These are phyloP conservation scores for Gentiana straminea DNA, from an alignment of 257 asterid species.

Conservation along the genomic window DNA sequence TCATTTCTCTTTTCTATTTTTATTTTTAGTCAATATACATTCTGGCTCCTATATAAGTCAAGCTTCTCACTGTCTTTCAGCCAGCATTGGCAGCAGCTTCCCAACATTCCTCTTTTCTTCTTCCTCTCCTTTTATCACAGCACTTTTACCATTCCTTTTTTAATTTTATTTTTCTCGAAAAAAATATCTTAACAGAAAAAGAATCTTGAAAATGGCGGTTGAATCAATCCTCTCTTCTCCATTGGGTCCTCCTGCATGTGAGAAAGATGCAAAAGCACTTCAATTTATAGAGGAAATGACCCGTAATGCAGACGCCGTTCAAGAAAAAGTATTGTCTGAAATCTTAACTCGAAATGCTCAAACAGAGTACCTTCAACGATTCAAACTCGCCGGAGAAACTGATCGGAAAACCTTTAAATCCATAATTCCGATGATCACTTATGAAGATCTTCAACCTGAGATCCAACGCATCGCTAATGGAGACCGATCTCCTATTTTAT, in stretches of 20 bases:
- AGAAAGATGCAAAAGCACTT: slow-evolving; percentile 79
- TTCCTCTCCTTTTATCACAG: background rate
- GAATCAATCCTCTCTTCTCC: slow-evolving; percentile 73
- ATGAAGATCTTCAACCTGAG: slow-evolving; percentile 87
- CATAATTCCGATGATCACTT: slow-evolving; percentile 63
- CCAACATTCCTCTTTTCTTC: background rate
- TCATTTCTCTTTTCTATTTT: slow-evolving; percentile 1
- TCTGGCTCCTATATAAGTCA: slow-evolving; percentile 33
- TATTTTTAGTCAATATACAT: too few relatives aligned
- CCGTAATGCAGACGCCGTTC: slow-evolving; percentile 70
- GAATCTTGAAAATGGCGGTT: slow-evolving; percentile 48
- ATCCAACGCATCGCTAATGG: slow-evolving; percentile 89
- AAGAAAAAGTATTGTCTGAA: slow-evolving; percentile 50
- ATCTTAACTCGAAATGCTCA: slow-evolving; percentile 57
- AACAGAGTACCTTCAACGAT: slow-evolving; percentile 58
- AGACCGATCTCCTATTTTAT: slow-evolving; percentile 71
- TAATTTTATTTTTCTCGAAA: background rate
- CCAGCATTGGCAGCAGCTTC: slow-evolving; percentile 7
- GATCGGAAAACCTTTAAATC: slow-evolving; percentile 66
- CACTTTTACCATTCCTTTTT: background rate
- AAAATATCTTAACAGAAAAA: background rate
- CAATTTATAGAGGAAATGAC: slow-evolving; percentile 90
- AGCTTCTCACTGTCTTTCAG: slow-evolving; percentile 18
- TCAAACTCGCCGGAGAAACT: slow-evolving; percentile 46
- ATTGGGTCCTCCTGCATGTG: slow-evolving; percentile 80